phyloP scores from a whole-genome alignment of 768 basidiomycete species.

The Pleurotus tuber-regium region DNA sequence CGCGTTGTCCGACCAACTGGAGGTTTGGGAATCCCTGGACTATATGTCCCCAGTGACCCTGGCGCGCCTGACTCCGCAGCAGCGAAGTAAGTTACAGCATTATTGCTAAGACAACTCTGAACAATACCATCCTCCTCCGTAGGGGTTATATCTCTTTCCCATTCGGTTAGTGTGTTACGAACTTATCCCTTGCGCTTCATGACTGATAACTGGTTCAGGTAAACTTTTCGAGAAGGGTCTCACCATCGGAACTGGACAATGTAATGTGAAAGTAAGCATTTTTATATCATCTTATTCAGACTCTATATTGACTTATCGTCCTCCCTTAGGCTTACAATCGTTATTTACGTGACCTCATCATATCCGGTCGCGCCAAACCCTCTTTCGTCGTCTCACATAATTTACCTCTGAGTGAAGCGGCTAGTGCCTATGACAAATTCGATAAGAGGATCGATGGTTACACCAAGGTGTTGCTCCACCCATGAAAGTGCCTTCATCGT shows the following conservation, averaged over 20 bases:
- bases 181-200: too few species aligned
- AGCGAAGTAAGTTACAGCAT: conserved; percentile 36
- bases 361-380: conserved; percentile 50
- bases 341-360: conserved; percentile 53
- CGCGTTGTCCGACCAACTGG: conserved; percentile 52
- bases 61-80: conserved; percentile 52
- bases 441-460: conserved; percentile 52
- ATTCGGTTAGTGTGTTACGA: conserved; percentile 40
- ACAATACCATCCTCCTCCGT: background rate
- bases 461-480: conserved; percentile 50
- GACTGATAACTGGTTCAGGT: conserved; percentile 10
- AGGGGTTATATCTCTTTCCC: conserved; percentile 53
- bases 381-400: conserved; percentile 56
- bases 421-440: conserved; percentile 52
- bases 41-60: conserved; percentile 56
- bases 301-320: background rate
- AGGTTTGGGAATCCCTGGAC: conserved; percentile 55
- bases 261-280: conserved; percentile 47
- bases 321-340: conserved; percentile 45
- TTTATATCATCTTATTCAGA: background rate
- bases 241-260: conserved; percentile 52
- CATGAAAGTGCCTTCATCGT: conserved; percentile 25
- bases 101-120: background rate
- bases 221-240: conserved; percentile 57
- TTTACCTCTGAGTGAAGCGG: conserved; percentile 43